phyloP scores from a whole-genome alignment of 176 grass and related monocot species.

The Zea luxurians region DNA sequence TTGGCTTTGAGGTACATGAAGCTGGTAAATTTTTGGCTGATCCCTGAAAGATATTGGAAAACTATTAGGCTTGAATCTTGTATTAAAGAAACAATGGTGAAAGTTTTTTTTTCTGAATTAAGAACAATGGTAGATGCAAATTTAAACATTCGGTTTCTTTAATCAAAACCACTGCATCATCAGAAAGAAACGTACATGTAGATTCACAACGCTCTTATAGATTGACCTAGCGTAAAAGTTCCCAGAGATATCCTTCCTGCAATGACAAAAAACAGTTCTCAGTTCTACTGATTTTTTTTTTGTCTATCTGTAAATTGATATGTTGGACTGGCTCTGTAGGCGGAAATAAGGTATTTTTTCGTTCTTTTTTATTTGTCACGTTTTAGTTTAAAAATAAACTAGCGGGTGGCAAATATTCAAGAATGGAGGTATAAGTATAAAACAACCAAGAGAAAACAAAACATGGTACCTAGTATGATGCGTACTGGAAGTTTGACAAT shows the following conservation, averaged over 20 bases:
- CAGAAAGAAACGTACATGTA: constrained; percentile 54
- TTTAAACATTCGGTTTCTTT: not conserved
- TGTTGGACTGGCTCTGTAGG: not conserved
- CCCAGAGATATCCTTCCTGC: constrained; percentile 67
- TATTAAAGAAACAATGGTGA: not conserved
- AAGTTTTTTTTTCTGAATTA: not conserved
- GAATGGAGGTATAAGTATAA: not conserved
- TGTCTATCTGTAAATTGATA: not conserved
- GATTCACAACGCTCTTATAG: constrained; percentile 45
- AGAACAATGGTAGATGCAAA: not conserved
- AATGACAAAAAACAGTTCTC: constrained; percentile 13
- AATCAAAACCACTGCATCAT: constrained; percentile 9
- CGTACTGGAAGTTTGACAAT: not conserved
- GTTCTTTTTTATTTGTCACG: no score
- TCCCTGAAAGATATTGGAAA: constrained; percentile 40
- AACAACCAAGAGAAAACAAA: not conserved
- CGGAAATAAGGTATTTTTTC: not conserved
- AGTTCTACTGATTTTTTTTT: not conserved
- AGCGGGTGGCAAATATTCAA: no score
- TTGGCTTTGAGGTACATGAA: constrained; percentile 58
- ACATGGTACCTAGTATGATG: constrained; percentile 2
- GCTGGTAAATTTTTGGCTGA: constrained; percentile 56
- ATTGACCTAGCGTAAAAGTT: constrained; percentile 44
- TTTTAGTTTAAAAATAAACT: no score
- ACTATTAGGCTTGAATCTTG: constrained; percentile 1